Percentiles rank a stretch among this genome's conserved stretches.
phyloP scores from a whole-genome alignment of 2,329 filamentous ascomycete genomes.

The Decorospora gaudefroyi region DNA sequence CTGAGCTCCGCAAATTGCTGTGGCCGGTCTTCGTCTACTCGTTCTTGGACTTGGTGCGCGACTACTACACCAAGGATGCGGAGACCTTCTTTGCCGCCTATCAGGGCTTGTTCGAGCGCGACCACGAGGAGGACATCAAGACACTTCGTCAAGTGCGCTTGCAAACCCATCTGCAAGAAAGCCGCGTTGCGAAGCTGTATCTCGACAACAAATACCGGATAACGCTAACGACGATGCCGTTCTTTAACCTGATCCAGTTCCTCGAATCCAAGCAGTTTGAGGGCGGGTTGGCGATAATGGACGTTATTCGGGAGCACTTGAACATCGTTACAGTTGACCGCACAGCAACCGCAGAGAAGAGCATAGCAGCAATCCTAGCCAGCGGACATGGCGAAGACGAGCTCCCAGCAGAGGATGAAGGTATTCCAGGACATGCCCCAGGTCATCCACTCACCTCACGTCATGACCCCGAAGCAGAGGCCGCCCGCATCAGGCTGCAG shows the following conservation, averaged over 20 bases:
- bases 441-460: slow-evolving; percentile 65
- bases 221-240: slow-evolving; percentile 83
- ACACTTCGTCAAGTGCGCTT: slow-evolving; percentile 73
- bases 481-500: slow-evolving; percentile 61
- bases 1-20: slow-evolving; percentile 82
- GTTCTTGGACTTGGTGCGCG: slow-evolving; percentile 76
- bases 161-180: slow-evolving; percentile 77
- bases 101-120: slow-evolving; percentile 70
- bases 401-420: slow-evolving; percentile 68
- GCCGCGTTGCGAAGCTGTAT: slow-evolving; percentile 78
- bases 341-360: slow-evolving; percentile 59
- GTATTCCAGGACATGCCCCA: slow-evolving; percentile 68
- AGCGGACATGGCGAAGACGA: slow-evolving; percentile 59
- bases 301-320: slow-evolving; percentile 67
- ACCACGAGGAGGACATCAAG: slow-evolving; percentile 80
- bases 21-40: slow-evolving; percentile 97
- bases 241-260: slow-evolving; percentile 81
- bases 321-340: slow-evolving; percentile 65
- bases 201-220: slow-evolving; percentile 85
- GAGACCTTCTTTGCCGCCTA: slow-evolving; percentile 73
- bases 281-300: slow-evolving; percentile 76
- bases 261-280: slow-evolving; percentile 83
- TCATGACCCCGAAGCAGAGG: slow-evolving; percentile 62
- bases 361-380: slow-evolving; percentile 63
- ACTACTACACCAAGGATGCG: slow-evolving; percentile 72